Conservation (phyloP, 140 eudicot species). For the Bidens hawaiensis region DNA sequence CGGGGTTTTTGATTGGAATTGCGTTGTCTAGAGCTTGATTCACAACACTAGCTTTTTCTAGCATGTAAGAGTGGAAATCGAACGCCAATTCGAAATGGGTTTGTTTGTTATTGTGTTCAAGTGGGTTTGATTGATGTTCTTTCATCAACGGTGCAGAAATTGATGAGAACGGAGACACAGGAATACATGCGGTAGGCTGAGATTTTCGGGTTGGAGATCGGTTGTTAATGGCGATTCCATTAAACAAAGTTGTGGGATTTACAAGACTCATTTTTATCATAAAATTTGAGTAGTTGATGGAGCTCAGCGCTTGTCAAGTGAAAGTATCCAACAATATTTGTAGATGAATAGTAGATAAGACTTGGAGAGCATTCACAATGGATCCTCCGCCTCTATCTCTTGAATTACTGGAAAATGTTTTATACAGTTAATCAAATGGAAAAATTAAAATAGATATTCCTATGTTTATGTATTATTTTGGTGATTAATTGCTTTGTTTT, state of each 20-base stretch:
- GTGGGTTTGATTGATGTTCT: constrained; percentile 24
- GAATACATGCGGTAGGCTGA: not conserved
- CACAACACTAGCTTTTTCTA: constrained; percentile 32
- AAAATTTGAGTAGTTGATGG: no score
- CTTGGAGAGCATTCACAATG: no score
- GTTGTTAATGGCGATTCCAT: constrained; percentile 14
- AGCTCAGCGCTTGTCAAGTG: no score
- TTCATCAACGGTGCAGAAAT: constrained; percentile 29
- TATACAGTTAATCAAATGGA: no score
- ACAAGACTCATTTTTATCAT: constrained; percentile 35
- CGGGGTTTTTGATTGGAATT: constrained; percentile 35
- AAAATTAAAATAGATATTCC: no score
- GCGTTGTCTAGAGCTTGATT: constrained; percentile 53
- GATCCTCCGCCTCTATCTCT: no score
- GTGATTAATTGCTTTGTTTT: no score
- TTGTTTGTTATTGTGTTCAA: constrained; percentile 29
- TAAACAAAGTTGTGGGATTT: constrained; percentile 23
- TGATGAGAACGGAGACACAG: constrained; percentile 14
- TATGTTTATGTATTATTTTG: no score
- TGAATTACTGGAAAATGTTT: no score
- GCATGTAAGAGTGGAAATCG: constrained; percentile 45
- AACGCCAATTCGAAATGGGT: constrained; percentile 51
- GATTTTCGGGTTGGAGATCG: constrained; percentile 21
- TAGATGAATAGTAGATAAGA: no score
- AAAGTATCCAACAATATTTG: no score